Percentiles rank a stretch among this genome's conserved stretches.
Evolutionary conservation across 2,329 filamentous ascomycete species (phyloP).

Genomic region (Scedosporium dehoogii): DNA sequence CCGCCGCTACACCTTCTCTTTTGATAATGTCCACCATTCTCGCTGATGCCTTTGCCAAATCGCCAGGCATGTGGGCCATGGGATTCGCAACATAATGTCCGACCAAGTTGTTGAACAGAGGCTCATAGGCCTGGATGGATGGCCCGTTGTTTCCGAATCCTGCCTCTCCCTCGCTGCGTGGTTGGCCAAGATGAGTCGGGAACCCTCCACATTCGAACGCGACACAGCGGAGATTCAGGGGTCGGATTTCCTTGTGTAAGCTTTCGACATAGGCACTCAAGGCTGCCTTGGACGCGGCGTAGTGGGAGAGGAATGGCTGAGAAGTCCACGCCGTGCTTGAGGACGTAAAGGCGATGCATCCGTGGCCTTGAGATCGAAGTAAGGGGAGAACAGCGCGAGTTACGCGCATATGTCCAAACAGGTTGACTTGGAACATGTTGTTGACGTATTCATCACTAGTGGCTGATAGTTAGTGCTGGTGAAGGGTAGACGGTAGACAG

Average conservation of each 20-base stretch:
- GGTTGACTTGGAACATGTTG: constrained; percentile 18
- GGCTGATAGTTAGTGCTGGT: not conserved
- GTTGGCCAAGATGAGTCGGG: constrained; percentile 17
- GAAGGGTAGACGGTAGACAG: not conserved
- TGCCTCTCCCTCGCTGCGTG: constrained; percentile 12
- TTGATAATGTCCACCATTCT: constrained; percentile 19
- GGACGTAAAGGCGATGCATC: constrained; percentile 19
- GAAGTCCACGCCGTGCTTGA: constrained; percentile 17
- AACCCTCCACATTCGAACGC: constrained; percentile 23
- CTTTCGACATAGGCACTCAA: constrained; percentile 17
- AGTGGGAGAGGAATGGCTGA: constrained; percentile 21
- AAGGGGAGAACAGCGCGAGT: constrained; percentile 18
- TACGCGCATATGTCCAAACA: constrained; percentile 17
- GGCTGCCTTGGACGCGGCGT: constrained; percentile 20
- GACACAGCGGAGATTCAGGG: constrained; percentile 18
- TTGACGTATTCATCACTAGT: constrained; percentile 14
- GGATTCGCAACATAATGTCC: constrained; percentile 14
- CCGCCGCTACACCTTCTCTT: constrained; percentile 15
- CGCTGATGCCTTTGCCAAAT: constrained; percentile 13
- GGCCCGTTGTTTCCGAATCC: constrained; percentile 10
- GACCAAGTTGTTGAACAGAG: constrained; percentile 13
- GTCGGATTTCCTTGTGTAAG: constrained; percentile 14
- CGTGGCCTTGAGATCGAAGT: constrained; percentile 16
- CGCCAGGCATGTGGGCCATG: constrained; percentile 17
- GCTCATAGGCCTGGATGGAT: constrained; percentile 12